Conservation (phyloP, 2,329 filamentous ascomycete species). For the Bisporella sp. region DNA sequence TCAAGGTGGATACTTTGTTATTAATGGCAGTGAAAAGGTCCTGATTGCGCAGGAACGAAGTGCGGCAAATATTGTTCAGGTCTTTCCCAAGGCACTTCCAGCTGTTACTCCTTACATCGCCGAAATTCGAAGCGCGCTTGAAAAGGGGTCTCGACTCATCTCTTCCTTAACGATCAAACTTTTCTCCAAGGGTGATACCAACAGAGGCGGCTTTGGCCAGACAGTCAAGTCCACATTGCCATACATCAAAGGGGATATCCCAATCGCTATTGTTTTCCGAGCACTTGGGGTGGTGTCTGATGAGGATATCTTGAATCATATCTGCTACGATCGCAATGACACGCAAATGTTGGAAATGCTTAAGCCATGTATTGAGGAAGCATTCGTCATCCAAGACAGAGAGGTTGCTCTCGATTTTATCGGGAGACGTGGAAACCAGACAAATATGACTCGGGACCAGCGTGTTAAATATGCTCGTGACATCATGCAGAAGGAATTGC, state of each 20-base stretch:
- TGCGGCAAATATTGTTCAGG: slow-evolving; percentile 96
- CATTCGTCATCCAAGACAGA: slow-evolving; percentile 90
- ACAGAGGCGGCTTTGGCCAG: slow-evolving; percentile 75
- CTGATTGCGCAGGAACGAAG: slow-evolving; percentile 96
- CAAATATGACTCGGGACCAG: slow-evolving; percentile 72
- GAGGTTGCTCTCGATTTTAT: slow-evolving; percentile 94
- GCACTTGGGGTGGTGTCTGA: slow-evolving; percentile 94
- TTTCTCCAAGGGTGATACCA: slow-evolving; percentile 73
- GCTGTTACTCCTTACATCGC: slow-evolving; percentile 89
- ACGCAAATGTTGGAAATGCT: slow-evolving; percentile 97
- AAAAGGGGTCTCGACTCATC: slow-evolving; percentile 92
- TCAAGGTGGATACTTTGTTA: slow-evolving; percentile 97
- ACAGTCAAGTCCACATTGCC: slow-evolving; percentile 88
- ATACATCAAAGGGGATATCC: slow-evolving; percentile 89
- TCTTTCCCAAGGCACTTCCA: slow-evolving; percentile 95
- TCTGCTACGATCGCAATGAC: slow-evolving; percentile 92
- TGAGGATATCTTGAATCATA: slow-evolving; percentile 95
- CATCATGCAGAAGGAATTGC: slow-evolving; percentile 91
- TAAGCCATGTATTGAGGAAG: slow-evolving; percentile 94
- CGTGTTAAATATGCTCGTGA: slow-evolving; percentile 90
- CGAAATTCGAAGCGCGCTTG: slow-evolving; percentile 91
- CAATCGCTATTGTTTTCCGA: slow-evolving; percentile 91
- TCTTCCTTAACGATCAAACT: slow-evolving; percentile 90
- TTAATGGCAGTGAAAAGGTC: slow-evolving; percentile 98
- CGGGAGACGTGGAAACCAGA: slow-evolving; percentile 76